These are phyloP conservation scores for Peronospora destructor DNA, from an alignment of 352 stramenopile species.

Conservation along the genomic window DNA sequence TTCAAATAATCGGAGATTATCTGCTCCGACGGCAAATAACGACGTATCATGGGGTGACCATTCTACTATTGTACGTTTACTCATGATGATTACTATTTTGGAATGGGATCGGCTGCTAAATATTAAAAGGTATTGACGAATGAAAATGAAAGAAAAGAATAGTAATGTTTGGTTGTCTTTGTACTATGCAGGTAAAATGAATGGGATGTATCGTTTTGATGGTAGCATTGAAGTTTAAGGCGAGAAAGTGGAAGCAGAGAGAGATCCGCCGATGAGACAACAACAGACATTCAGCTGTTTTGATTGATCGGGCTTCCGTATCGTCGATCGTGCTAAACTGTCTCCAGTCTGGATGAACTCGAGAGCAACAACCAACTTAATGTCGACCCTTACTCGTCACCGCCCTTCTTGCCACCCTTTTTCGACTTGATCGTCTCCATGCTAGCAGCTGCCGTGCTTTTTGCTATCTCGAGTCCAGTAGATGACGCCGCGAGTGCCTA, in stretches of 20 bases:
- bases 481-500: conserved; percentile 58
- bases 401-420: conserved; percentile 57
- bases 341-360: conserved; percentile 1
- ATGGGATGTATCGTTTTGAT: no score
- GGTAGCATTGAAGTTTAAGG: no score
- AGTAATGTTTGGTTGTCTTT: no score
- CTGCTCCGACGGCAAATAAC: conserved; percentile 73
- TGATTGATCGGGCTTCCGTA: no score
- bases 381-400: conserved; percentile 28
- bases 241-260: no score
- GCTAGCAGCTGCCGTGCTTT: conserved; percentile 55
- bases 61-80: conserved; percentile 73
- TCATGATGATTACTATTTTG: conserved; percentile 33
- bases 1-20: conserved; percentile 83
- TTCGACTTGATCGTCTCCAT: conserved; percentile 78
- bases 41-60: conserved; percentile 80
- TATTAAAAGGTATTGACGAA: no score
- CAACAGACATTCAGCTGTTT: no score
- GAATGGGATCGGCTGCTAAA: no score
- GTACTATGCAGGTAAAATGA: no score
- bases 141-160: no score
- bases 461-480: conserved; percentile 71
- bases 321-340: conserved; percentile 7
- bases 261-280: no score
- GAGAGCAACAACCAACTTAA: conserved; percentile 8